Base-by-base conservation (phyloP, 768 basidiomycete genomes). In the Aureoboletus auriporus region DNA sequence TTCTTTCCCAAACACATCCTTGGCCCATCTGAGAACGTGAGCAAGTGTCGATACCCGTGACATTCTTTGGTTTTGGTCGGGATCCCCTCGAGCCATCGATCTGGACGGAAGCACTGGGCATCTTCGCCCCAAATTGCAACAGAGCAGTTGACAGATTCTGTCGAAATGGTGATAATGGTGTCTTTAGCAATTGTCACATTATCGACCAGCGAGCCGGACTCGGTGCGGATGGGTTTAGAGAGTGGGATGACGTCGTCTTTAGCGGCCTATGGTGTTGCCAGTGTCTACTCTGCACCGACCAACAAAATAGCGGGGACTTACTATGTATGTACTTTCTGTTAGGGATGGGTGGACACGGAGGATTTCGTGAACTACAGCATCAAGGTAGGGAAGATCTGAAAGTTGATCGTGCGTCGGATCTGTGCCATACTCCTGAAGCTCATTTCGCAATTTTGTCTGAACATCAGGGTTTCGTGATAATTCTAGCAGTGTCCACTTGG, bases 231-330 rank as follows among this genome's bases (percentile, higher is more conserved):
- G 1, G 80, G 78, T 4, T 58, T 52, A 3, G 69, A 70, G 8
- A 86, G 71, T 0, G 83, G 83, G 11, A 88, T 71, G 0, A 81
- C 58, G 46, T 83, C 78, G 55, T 85, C 82, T 51, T 75, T 66
- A 1, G 59, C 51, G 0, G 79, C 75, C 73, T 23, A 23, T 23
- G 4, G 20, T 4, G 4, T 23, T 23, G 20, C 29, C 10, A 36
- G 5, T 8, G 7, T 8, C 6, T 36, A 4, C 16, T 14, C n/a
- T n/a, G n/a, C n/a, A n/a, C n/a, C 14, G 35, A 14, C 16, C 4
- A 11, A 8, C 8, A 8, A 36, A 36, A 8, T 14, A 36, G 9
- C 49, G 20, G 17, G 1, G 26, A 56, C 54, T n/a, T 52, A 62
- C 57, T 0, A 53, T 0, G 16, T 58, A 52, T 1, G 23, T 45